Conservation (phyloP, 805 yeast genomes). For the Yamadazyma phyllophila region DNA sequence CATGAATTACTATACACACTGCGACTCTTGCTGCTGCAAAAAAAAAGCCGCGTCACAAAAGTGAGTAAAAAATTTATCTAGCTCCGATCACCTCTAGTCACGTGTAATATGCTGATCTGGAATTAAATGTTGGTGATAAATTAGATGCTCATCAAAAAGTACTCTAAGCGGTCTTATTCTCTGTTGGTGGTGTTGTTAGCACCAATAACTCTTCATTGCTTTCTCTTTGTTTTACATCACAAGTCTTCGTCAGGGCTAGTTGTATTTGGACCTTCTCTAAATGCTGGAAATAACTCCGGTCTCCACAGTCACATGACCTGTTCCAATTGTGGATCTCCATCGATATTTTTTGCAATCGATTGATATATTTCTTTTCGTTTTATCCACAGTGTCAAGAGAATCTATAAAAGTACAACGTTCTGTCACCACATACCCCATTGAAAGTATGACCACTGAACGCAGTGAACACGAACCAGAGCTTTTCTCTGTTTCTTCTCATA, state of each 20-base stretch:
- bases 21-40: not conserved
- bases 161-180: too few relatives aligned
- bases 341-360: conserved; percentile 4
- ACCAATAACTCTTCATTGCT: not conserved
- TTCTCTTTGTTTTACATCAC: not conserved
- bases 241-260: not conserved
- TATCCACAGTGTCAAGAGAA: conserved; percentile 1
- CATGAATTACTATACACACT: not conserved
- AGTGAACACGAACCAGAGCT: conserved; percentile 9
- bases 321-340: conserved; percentile 3
- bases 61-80: not conserved
- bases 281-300: not conserved
- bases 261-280: not conserved
- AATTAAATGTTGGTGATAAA: not conserved
- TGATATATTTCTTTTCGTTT: not conserved
- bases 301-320: conserved; percentile 7
- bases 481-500: conserved; percentile 9
- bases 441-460: not conserved
- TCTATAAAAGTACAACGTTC: not conserved
- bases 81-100: not conserved
- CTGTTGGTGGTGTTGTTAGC: not conserved
- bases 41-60: not conserved
- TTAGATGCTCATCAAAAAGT: not conserved
- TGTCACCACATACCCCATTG: not conserved
- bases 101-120: not conserved